phyloP scores from a whole-genome alignment of 2,329 filamentous ascomycete species.

The Fusarium neocosmosporiellum region DNA sequence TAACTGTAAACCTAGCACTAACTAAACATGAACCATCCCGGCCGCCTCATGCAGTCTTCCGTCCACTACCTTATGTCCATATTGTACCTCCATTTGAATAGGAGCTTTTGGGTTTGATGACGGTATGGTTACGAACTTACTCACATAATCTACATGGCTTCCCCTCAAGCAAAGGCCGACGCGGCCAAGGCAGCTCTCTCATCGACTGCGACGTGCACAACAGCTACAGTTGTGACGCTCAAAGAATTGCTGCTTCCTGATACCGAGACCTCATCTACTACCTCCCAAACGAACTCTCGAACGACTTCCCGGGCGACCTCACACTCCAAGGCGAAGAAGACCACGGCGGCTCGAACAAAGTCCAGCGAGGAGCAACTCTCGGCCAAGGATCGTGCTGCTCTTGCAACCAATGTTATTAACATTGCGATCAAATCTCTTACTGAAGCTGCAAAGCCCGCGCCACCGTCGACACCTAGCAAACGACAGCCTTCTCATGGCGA shows the following conservation, averaged over 20 bases:
- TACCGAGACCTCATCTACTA: slow-evolving; percentile 40
- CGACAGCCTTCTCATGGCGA: slow-evolving; percentile 50
- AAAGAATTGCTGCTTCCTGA: slow-evolving; percentile 59
- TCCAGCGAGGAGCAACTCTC: slow-evolving; percentile 42
- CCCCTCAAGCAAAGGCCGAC: slow-evolving; percentile 56
- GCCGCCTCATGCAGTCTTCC: slow-evolving; percentile 26
- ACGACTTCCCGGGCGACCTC: slow-evolving; percentile 42
- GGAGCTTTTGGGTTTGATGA: slow-evolving; percentile 39
- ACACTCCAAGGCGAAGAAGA: slow-evolving; percentile 41
- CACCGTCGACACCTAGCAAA: slow-evolving; percentile 47
- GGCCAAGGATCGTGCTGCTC: slow-evolving; percentile 67
- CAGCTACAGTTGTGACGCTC: slow-evolving; percentile 58
- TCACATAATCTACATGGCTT: slow-evolving; percentile 54
- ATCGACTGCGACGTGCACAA: slow-evolving; percentile 65
- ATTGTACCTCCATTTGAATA: slow-evolving; percentile 42
- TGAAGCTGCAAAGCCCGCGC: slow-evolving; percentile 69
- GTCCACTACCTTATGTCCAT: slow-evolving; percentile 30
- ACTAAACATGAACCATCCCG: slow-evolving; percentile 26
- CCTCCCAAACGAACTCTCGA: slow-evolving; percentile 43
- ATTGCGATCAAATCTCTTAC: slow-evolving; percentile 73
- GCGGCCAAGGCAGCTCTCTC: slow-evolving; percentile 66
- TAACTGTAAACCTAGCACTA: slow-evolving; percentile 7
- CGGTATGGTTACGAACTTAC: slow-evolving; percentile 48
- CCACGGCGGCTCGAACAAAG: slow-evolving; percentile 26
- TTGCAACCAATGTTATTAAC: slow-evolving; percentile 82